These are phyloP conservation scores for Cladophialophora carrionii DNA, from an alignment of 2,329 filamentous ascomycete genomes.

Conservation along the genomic window DNA sequence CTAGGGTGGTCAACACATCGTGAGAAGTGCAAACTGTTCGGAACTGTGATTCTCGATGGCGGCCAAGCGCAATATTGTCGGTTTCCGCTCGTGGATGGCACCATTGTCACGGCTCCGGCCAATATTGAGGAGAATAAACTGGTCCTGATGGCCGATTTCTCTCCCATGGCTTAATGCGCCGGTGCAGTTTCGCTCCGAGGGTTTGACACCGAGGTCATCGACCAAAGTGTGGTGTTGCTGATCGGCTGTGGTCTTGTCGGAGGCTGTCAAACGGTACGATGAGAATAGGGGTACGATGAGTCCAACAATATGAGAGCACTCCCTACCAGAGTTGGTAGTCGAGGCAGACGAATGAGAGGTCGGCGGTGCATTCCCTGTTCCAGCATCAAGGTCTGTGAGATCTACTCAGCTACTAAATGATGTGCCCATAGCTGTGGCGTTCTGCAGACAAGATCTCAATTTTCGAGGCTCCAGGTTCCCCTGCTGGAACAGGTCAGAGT, in stretches of 20 bases:
- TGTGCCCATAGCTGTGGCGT: conserved; percentile 1
- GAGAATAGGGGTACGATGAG: conserved; percentile 61
- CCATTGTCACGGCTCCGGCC: conserved; percentile 72
- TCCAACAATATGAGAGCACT: conserved; percentile 70
- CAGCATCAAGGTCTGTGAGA: not conserved
- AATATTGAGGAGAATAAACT: conserved; percentile 73
- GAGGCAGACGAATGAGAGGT: conserved; percentile 48
- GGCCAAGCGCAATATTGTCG: conserved; percentile 82
- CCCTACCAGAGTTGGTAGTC: conserved; percentile 73
- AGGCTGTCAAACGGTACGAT: conserved; percentile 70
- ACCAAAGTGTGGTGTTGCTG: conserved; percentile 72
- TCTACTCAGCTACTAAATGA: not conserved
- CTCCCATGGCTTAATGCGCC: conserved; percentile 81
- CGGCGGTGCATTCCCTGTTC: no score
- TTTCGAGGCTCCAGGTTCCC: conserved; percentile 2
- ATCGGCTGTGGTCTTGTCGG: conserved; percentile 78
- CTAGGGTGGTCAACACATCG: conserved; percentile 78
- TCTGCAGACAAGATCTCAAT: conserved; percentile 18
- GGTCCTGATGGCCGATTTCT: conserved; percentile 91
- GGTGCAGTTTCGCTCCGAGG: conserved; percentile 75
- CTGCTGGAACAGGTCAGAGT: conserved; percentile 4
- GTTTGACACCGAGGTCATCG: conserved; percentile 60
- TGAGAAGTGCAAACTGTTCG: conserved; percentile 70
- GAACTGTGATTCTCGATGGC: conserved; percentile 69
- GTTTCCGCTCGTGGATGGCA: conserved; percentile 78